Evolutionary conservation across 192 early-diverging fungal genomes (phyloP), one percentile per base, ranked within the genome.

Genomic region (Entomortierella beljakovae): DNA sequence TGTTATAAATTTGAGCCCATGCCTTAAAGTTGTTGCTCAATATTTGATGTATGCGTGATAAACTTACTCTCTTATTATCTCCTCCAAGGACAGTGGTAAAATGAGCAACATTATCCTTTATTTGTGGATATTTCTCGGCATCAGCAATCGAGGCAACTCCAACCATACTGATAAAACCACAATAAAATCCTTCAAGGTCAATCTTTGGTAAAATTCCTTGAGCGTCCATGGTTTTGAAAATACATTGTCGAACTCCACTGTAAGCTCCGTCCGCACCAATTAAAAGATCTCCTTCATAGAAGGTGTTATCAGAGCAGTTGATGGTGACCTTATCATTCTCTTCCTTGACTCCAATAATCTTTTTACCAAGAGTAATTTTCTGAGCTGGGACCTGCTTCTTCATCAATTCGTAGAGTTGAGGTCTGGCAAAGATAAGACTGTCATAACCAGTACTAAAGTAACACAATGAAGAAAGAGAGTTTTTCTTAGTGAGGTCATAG

Each of bases 221-320:
- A 5, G 26, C 51, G 5, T 9, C 33, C 51, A 54, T 37, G 7
- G 10, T 9, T 34, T 53, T 64, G 22, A 26, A 64, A 4, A 64
- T 23, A 3, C 33, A 26, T 25, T 51, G 50, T 2, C 62, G 48
- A 1, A 64, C 62, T 1, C 20, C 48, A 5, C 33, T 38, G 31
- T 64, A 53, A 10, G 62, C 62, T 20, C 62, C 62, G n/a, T 64
- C 62, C n/a, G 62, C 49, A 13, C 62, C 62, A 22, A 64, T 35
- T 5, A 64, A 22, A 2, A 64, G 2, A 25, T 35, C 34, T 0
- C 62, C 49, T 26, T 51, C 2, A 40, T 54, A 64, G 31, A 35
- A 38, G 5, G 62, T 33, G 29, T 38, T 38, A 18, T 64, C 62
- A 15, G 62, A 42, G 35, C 49, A 54, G 20, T 13, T 16, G 62